Evolutionary conservation across 441 rosid species (phyloP).

Genomic region (Euphorbia celastroides): DNA sequence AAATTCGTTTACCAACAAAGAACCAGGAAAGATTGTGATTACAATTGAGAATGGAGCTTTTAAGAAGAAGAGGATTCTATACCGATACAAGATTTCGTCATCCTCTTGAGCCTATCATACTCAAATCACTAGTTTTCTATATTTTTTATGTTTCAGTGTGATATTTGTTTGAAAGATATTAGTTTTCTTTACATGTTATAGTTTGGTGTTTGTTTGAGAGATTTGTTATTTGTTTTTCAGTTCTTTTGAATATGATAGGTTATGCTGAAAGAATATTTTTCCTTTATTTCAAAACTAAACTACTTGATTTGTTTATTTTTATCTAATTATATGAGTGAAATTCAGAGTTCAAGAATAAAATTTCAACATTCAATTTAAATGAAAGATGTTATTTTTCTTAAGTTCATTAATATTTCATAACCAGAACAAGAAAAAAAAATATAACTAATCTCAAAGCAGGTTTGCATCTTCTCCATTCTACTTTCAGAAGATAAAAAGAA

Average conservation of each 20-base stretch:
- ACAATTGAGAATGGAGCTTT: constrained; percentile 33
- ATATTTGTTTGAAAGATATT: background rate
- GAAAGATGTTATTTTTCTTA: too few relatives aligned
- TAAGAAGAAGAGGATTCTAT: constrained; percentile 46
- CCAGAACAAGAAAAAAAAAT: background rate
- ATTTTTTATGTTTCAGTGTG: background rate
- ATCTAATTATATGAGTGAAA: background rate
- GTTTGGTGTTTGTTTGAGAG: background rate
- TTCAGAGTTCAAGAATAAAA: background rate
- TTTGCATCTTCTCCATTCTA: background rate
- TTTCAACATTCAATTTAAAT: background rate
- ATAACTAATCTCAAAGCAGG: background rate
- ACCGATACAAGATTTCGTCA: constrained; percentile 35
- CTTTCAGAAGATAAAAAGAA: background rate
- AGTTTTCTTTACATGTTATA: background rate
- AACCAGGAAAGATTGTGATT: constrained; percentile 46
- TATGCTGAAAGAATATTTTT: background rate
- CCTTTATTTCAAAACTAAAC: background rate
- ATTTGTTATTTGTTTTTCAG: background rate
- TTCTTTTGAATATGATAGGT: background rate
- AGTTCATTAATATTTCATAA: too few relatives aligned
- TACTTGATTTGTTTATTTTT: background rate
- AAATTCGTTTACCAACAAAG: constrained; percentile 36
- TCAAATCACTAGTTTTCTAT: background rate
- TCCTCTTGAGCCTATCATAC: constrained; percentile 11